Evolutionary conservation across 2,329 filamentous ascomycete genomes (phyloP), one percentile per base, ranked within the genome.

Genomic region (Parastagonospora nodorum): DNA sequence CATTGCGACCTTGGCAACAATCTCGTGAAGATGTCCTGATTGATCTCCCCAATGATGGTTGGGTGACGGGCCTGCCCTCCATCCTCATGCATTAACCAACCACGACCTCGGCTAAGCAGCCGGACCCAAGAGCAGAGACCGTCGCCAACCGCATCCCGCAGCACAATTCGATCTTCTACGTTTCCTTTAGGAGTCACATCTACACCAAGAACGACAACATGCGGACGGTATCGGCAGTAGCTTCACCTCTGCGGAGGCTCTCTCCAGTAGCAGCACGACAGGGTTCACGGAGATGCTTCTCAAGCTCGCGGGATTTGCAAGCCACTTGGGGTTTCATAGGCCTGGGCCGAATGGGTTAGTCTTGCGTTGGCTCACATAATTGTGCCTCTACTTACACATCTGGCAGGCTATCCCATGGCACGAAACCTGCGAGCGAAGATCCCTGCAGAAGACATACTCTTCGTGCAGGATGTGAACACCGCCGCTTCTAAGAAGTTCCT

Each of bases 341-440:
- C n/a, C 62, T 80, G 32, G 78, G 78, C 14, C 72, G 75, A 45
- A 80, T 80, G 78, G 78, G 78, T 80, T 58, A 57, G 76, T 71
- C 40, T 29, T 35, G 30, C 9, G 3, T 35, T 31, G 33, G 37
- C 55, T 64, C 55, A 65, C 55, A 58, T 68, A 56, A 67, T 52
- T 41, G 48, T 11, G 31, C 36, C 45, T n/a, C 19, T 36, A 16
- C 55, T 71, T 48, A 67, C 41, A 30, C 8, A 41, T 1, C 10
- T 19, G 19, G 15, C 53, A 88, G 87, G 88, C 41, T 89, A 85
- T 59, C 83, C 85, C 41, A 90, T 90, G 88, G 88, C 88, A 31
- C 83, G 80, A 69, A 90, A 89, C 63, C 77, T 90, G 5, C 81
- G 86, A 61, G 78, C 82, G 32, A 89, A 88, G 69, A 80, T 89